Percentiles rank a stretch among this genome's conserved stretches.
These are phyloP conservation scores for Aspergillus tubingensis DNA, from an alignment of 2,329 filamentous ascomycete species.

Conservation along the genomic window DNA sequence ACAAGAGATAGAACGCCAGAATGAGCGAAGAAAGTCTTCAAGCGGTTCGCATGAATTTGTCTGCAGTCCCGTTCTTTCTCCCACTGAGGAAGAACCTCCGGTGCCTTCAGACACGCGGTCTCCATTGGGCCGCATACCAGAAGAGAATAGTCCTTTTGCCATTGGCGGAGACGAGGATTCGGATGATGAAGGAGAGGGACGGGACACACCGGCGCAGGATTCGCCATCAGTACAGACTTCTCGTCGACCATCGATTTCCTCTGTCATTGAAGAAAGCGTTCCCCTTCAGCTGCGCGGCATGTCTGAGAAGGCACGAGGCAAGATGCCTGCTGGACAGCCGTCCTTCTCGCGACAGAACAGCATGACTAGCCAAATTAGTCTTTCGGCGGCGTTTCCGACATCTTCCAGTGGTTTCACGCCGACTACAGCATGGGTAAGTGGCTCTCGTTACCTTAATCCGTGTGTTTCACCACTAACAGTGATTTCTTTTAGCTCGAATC, in stretches of 20 bases:
- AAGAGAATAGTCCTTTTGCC: slow-evolving; percentile 79
- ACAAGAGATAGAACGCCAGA: slow-evolving; percentile 82
- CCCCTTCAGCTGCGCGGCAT: slow-evolving; percentile 83
- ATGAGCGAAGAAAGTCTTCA: slow-evolving; percentile 68
- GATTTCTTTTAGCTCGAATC: slow-evolving; percentile 67
- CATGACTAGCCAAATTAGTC: slow-evolving; percentile 73
- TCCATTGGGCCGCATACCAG: slow-evolving; percentile 68
- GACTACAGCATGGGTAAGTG: slow-evolving; percentile 69
- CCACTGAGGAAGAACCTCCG: slow-evolving; percentile 44
- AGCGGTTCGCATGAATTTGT: slow-evolving; percentile 33
- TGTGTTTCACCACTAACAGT: slow-evolving; percentile 18
- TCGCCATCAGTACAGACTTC: slow-evolving; percentile 58
- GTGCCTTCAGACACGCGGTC: slow-evolving; percentile 55
- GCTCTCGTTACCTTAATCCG: neutral
- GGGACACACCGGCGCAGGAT: slow-evolving; percentile 61
- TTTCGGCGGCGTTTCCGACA: slow-evolving; percentile 60
- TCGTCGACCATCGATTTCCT: slow-evolving; percentile 68
- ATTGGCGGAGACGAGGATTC: slow-evolving; percentile 78
- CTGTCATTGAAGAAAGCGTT: slow-evolving; percentile 73
- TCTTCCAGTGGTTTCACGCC: slow-evolving; percentile 67
- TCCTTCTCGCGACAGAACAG: slow-evolving; percentile 89
- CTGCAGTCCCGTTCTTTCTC: slow-evolving; percentile 38
- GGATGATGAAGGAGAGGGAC: slow-evolving; percentile 61
- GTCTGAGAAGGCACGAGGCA: slow-evolving; percentile 95
- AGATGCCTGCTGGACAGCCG: slow-evolving; percentile 83